Conservation (phyloP, 1,284 basidiomycete species). For the Ceratobasidium sp. region DNA sequence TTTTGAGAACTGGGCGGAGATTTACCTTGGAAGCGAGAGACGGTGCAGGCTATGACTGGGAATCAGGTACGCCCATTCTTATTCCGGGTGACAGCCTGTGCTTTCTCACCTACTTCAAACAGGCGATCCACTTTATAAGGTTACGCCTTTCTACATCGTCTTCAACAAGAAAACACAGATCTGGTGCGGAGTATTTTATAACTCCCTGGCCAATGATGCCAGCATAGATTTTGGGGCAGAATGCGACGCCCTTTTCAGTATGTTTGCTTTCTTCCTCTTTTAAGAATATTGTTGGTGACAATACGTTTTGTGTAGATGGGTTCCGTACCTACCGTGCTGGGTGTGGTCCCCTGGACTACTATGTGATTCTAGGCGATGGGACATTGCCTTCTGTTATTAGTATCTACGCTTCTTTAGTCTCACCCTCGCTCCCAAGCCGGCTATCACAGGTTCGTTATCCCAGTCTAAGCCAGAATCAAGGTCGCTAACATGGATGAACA, state of each 20-base stretch:
- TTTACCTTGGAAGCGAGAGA: constrained; percentile 40
- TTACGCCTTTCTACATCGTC: constrained; percentile 38
- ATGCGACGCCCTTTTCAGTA: constrained; percentile 39
- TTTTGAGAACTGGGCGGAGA: constrained; percentile 29
- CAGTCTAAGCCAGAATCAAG: background rate
- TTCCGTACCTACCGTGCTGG: constrained; percentile 45
- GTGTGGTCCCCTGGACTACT: constrained; percentile 40
- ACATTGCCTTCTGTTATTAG: constrained; percentile 35
- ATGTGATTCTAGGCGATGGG: constrained; percentile 42
- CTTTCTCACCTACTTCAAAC: no score
- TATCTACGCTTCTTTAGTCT: constrained; percentile 36
- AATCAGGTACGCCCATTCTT: constrained; percentile 25
- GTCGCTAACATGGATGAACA: background rate
- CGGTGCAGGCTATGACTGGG: constrained; percentile 39
- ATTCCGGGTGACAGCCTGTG: no score
- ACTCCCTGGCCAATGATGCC: constrained; percentile 42
- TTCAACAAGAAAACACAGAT: constrained; percentile 39
- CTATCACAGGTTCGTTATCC: constrained; percentile 1
- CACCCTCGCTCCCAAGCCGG: constrained; percentile 1
- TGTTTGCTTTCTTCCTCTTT: background rate
- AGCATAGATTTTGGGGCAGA: constrained; percentile 42
- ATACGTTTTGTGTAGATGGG: constrained; percentile 20
- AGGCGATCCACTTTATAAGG: constrained; percentile 44
- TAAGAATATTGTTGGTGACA: background rate
- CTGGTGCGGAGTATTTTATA: constrained; percentile 43